Evolutionary conservation across 2,329 filamentous ascomycete species (phyloP).

Genomic region (Aureobasidium musti): DNA sequence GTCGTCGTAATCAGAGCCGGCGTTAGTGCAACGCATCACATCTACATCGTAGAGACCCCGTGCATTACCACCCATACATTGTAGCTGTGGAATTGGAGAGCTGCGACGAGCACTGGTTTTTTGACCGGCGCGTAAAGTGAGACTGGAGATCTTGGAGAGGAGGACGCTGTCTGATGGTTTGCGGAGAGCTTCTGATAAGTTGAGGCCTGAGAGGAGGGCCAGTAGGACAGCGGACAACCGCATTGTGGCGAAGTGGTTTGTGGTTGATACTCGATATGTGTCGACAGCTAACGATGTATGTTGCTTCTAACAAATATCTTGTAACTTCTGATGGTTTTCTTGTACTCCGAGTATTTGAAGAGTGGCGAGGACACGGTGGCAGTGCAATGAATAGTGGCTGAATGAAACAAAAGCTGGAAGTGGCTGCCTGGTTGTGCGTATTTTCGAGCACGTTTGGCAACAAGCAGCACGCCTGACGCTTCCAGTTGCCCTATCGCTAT

Average conservation of each 20-base stretch:
- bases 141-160: constrained; percentile 68
- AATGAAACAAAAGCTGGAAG: constrained; percentile 4
- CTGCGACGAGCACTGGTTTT: constrained; percentile 76
- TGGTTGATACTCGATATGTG: not conserved
- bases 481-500: constrained; percentile 1
- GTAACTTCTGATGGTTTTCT: not conserved
- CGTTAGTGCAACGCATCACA: constrained; percentile 85
- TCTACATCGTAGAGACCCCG: constrained; percentile 70
- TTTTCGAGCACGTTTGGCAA: constrained; percentile 4
- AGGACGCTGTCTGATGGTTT: constrained; percentile 54
- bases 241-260: not conserved
- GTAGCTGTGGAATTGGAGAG: constrained; percentile 69
- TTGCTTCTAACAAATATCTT: not conserved
- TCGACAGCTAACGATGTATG: not conserved
- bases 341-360: not conserved
- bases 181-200: constrained; percentile 1
- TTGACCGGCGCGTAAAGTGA: constrained; percentile 71
- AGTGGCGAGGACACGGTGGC: constrained; percentile 31
- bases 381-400: constrained; percentile 13
- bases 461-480: not conserved
- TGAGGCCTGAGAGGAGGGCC: constrained; percentile 32
- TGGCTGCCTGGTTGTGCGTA: constrained; percentile 28
- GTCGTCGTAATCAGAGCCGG: constrained; percentile 73
- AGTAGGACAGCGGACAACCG: constrained; percentile 22
- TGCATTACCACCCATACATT: constrained; percentile 67